Evolutionary conservation across 495 filamentous ascomycete genomes (phyloP), one percentile per base, ranked within the genome.

Genomic region (Cercophora scortea): DNA sequence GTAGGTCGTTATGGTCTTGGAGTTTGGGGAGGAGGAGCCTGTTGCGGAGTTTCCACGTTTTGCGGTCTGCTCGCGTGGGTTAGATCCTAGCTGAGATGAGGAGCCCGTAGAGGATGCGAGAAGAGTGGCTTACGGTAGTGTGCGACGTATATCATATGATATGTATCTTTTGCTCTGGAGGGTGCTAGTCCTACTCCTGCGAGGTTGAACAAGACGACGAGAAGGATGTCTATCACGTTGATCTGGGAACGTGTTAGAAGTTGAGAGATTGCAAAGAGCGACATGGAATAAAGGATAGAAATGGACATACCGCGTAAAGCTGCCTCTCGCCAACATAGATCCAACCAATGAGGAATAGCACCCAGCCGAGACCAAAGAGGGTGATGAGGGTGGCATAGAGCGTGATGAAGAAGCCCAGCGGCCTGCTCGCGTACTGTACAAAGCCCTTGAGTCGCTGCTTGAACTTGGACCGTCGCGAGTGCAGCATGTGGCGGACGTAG

Each of bases 271-370:
- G 25, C 25, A 25, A 25, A 25, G 25, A 25, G 25, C 5, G 25
- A 2, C 25, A 25, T 25, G 5, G 25, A 25, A 25, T 25, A 25
- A 25, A 25, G 25, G 25, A 25, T 2, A 25, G 2, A 25, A 25
- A 25, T 25, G 5, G 2, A 25, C 25, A 25, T 25, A 25, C 25
- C 25, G 25, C 25, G 25, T 90, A 87, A 1, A 77, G 61, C 65
- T 89, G 82, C 52, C 73, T 71, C 25, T 79, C 79, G 33, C 84
- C 86, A n/a, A 89, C 83, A 53, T 89, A 87, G 61, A 91, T 88
- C 87, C 87, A 91, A 41, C 86, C 87, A 58, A 92, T 92, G 44
- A 92, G 67, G 69, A 89, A 90, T 34, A 92, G 76, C 0, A 92
- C 87, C 88, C 88, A 92, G 1, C 84, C 86, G 44, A 88, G 74